Base-by-base conservation (phyloP, 108 stramenopile species). In the Cyclotella choctawhatcheeana region DNA sequence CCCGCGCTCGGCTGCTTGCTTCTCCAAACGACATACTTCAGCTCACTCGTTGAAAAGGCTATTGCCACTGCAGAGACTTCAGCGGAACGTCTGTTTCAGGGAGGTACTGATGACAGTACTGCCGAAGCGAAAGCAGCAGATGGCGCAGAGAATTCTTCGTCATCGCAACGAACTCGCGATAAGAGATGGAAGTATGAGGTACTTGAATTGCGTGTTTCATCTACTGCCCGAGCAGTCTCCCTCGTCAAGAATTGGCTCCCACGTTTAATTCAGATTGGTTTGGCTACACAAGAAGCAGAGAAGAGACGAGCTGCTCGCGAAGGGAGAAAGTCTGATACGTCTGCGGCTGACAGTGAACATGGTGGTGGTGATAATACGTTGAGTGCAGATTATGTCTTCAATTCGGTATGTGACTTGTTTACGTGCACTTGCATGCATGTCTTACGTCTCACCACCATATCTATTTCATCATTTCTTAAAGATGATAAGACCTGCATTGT, bases 101-200 rank as follows among this genome's bases (percentile, higher is more conserved):
- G 89, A 74, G 65, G 62, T 13, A 59, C 54, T 51, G 79, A 85
- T 32, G 59, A 30, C n/a, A 40, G 47, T 54, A 43, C 5, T 1
- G 29, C 14, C 30, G 74, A 58, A 26, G 27, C 71, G 1, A 68
- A 72, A 56, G 20, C 29, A 44, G 35, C 59, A 10, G 64, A 76
- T 44, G 79, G 76, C 17, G 30, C 63, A 3, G 61, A 58, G 21
- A 54, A 81, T 13, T 81, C 72, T 14, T 66, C 78, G n/a, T 61
- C 78, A 18, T 68, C 78, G 16, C 78, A 79, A 67, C 44, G 69
- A 64, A 65, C 53, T 66, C 53, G 82, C 45, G 56, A 82, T 59
- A 95, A 92, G 52, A 84, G 91, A 61, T 95, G 93, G 93, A 95
- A 92, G 65, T 91, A 90, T 55, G 93, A 95, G 47, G 77, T 90